Evolutionary conservation across 768 basidiomycete species (phyloP), one percentile per base, ranked within the genome.

Genomic region (Agaricus subrufescens): DNA sequence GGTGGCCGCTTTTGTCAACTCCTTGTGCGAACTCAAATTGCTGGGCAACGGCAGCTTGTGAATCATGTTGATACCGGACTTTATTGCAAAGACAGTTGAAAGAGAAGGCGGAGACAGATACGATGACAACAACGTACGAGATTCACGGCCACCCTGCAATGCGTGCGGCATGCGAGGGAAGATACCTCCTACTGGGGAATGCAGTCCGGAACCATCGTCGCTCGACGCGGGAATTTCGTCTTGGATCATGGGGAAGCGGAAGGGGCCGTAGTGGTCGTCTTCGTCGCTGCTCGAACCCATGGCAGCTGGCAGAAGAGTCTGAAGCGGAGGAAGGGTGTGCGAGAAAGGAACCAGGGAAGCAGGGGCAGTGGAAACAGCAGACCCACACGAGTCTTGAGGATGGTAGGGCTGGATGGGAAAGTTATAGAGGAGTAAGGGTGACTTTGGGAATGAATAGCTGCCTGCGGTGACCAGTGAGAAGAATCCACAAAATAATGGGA

Each of bases 151-250:
- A 58, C 50, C 50, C 44, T 58, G 55, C 49, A 56, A 31, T n/a
- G 42, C 50, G 48, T 45, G 55, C 19, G 48, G 48, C 54, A 56
- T 56, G 42, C 27, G 55, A 56, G 55, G 55, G 48, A 56, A 72
- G 48, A 78, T 67, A 54, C 73, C 75, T 70, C 86, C 85, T 51
- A 83, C 78, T 61, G 89, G 87, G 2, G 88, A 89, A 63, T 87
- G 86, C 25, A 89, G 71, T 58, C 85, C 87, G 51, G 87, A 89
- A 65, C 85, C 82, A 64, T 88, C 87, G 66, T 89, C 87, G 68
- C 84, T 86, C 25, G 85, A 87, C 70, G 83, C 85, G 44, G 79
- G 78, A 39, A 84, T 80, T 64, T 88, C 86, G 66, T 87, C 87
- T 57, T 75, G 69, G 58, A 76, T 72, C 68, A 80, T 75, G 57